Base-by-base conservation (phyloP, 176 grass and related monocot genomes). In the Carex scoparia region DNA sequence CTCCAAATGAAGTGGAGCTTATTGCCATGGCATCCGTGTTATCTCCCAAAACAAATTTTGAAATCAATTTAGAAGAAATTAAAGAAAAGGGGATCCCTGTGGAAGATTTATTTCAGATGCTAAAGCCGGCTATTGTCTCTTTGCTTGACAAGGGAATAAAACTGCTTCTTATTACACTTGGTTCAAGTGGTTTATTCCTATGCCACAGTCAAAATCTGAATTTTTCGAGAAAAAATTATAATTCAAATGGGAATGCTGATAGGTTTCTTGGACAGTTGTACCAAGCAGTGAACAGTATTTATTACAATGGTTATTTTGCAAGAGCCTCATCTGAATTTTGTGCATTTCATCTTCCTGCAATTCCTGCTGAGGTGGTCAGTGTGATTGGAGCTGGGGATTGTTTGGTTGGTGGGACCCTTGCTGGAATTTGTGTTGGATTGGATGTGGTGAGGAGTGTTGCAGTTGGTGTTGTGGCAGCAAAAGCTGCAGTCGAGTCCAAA, bases 81-180 rank as follows among this genome's bases (percentile, higher is more conserved):
- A 57, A 62, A 88, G 77, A 84, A 57, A 84, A 84, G 65, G n/a
- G 48, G 9, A 72, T 85, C 8, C 14, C 79, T 89, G 80, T 90
- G 3, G 89, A 93, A 83, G 84, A 79, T 84, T 82, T 98, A 77
- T 98, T 98, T 79, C 57, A 98, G 90, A 87, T 84, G 59, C 88
- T 98, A 71, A 93, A 92, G 64, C 91, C 91, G 40, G 81, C 95
- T 57, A 95, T 98, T 81, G 76, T 86, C 70, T 93, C 87, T 76
- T 88, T 98, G 86, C 91, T 98, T n/a, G 84, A 90, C 85, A 91
- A 98, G 18, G 95, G 95, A 73, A 92, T 95, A 79, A 93, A 95
- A 78, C 31, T 94, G 27, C 91, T 98, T 59, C 57, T 98, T 27
- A 88, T 98, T 53, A 98, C 93, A 10, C 93, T 98, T 18, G 95